These are phyloP conservation scores for Neofusicoccum laricinum DNA, from an alignment of 2,329 filamentous ascomycete genomes.

Conservation along the genomic window DNA sequence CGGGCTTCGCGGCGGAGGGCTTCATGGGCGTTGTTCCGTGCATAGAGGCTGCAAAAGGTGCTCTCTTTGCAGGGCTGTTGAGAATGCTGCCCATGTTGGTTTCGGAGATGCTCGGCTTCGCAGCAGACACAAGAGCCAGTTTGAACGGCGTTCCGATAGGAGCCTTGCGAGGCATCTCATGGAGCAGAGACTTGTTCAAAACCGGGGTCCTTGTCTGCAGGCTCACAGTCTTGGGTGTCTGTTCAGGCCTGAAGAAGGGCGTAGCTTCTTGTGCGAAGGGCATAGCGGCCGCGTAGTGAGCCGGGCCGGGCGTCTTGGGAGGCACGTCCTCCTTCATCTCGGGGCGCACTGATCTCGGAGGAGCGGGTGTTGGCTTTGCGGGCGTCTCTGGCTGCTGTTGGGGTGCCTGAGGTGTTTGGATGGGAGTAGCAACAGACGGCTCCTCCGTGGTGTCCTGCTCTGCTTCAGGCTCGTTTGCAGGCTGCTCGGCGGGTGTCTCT, in stretches of 20 bases:
- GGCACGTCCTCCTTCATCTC: constrained; percentile 1
- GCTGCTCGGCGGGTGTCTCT: background rate
- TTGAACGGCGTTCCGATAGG: constrained; percentile 16
- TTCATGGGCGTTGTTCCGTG: constrained; percentile 10
- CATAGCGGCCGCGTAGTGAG: background rate
- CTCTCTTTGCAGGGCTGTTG: constrained; percentile 11
- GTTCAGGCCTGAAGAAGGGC: constrained; percentile 8
- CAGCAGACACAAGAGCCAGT: constrained; percentile 8
- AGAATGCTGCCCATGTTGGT: background rate
- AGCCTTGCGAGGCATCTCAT: constrained; percentile 15
- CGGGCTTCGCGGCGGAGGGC: background rate
- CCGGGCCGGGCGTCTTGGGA: background rate
- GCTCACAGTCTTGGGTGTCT: background rate
- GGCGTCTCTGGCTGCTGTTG: background rate
- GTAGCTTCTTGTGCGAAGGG: constrained; percentile 9
- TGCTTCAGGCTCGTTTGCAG: background rate
- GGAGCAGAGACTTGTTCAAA: constrained; percentile 15
- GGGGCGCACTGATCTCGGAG: background rate
- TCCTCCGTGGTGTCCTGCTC: background rate
- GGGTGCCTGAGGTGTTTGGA: background rate
- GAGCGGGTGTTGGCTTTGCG: background rate
- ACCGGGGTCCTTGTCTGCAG: constrained; percentile 4
- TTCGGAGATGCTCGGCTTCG: background rate
- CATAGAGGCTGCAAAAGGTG: background rate
- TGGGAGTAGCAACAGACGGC: background rate